These are phyloP conservation scores for Clarireedia sp. DNA, from an alignment of 2,329 filamentous ascomycete species.

Conservation along the genomic window DNA sequence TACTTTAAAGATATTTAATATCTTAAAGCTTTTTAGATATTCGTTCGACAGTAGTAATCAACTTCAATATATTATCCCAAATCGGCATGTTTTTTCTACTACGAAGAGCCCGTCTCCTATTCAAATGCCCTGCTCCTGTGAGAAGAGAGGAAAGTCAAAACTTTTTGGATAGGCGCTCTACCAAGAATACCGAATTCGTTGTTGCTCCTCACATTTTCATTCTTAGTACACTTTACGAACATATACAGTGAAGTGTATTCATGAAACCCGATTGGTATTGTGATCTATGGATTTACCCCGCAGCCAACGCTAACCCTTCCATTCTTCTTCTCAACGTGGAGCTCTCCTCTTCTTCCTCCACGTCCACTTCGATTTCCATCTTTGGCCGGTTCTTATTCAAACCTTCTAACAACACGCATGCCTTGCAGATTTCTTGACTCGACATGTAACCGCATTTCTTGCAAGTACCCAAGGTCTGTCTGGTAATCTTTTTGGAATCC, in stretches of 20 bases:
- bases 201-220: too few species aligned
- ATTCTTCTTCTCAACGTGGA: conserved; percentile 43
- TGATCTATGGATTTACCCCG: conserved; percentile 18
- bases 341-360: conserved; percentile 39
- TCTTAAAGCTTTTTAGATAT: too few species aligned
- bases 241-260: neutral
- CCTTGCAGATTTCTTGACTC: conserved; percentile 88
- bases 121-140: too few species aligned
- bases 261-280: neutral
- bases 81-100: too few species aligned
- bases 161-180: too few species aligned
- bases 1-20: too few species aligned
- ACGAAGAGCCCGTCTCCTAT: too few species aligned
- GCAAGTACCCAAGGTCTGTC: conserved; percentile 75
- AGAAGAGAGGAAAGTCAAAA: too few species aligned
- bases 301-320: conserved; percentile 37
- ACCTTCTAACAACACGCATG: conserved; percentile 80
- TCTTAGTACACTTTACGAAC: neutral
- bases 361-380: conserved; percentile 39
- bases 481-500: conserved; percentile 35
- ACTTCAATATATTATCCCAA: too few species aligned
- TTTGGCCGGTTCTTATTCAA: conserved; percentile 74
- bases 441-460: conserved; percentile 90
- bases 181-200: too few species aligned
- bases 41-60: too few species aligned